Base-by-base conservation (phyloP, 495 filamentous ascomycete species). In the Penicillium lagena region DNA sequence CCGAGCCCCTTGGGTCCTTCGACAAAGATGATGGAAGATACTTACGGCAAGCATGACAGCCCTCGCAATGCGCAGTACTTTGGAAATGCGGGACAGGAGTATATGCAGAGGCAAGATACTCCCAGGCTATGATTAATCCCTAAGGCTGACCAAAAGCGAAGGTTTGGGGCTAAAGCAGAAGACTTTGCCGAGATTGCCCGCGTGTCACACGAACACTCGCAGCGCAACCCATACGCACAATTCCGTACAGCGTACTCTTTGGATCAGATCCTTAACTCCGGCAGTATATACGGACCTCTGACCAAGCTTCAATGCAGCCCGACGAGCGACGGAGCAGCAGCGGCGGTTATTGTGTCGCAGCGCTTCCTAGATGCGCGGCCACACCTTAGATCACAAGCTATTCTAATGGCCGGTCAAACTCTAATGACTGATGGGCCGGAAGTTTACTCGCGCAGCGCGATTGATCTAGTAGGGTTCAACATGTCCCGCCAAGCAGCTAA, bases 131-230 rank as follows among this genome's bases (percentile, higher is more conserved):
- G 4, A 22, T 22, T 22, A 6, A 22, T 22, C 22, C 22, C 22
- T 22, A 22, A 6, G 2, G 22, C 22, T 22, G 6, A 22, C 22
- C 22, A 2, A 22, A 22, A 22, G 22, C 22, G 22, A 22, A 22
- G 22, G 22, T 22, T 22, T 22, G 22, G 22, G 22, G 90, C 90
- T 44, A 87, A 72, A 46, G 50, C 73, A 12, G 83, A 86, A 52
- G 90, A 96, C 72, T 96, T 96, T 62, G 93, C 84, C 10, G 91
- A 96, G 66, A 96, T 98, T 51, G 91, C 81, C n/a, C 83, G 93
- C 48, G 70, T 96, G 56, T 96, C 95, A 71, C 93, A 98, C 64
- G 79, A 79, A 47, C 93, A 98, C 73, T 89, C 83, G 4, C 81
- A 82, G 59, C 78, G 85, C 49, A 98, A 98, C 74, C 93, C 93